These are phyloP conservation scores for Trichodelitschia bisporula DNA, from an alignment of 495 filamentous ascomycete genomes.

Conservation along the genomic window DNA sequence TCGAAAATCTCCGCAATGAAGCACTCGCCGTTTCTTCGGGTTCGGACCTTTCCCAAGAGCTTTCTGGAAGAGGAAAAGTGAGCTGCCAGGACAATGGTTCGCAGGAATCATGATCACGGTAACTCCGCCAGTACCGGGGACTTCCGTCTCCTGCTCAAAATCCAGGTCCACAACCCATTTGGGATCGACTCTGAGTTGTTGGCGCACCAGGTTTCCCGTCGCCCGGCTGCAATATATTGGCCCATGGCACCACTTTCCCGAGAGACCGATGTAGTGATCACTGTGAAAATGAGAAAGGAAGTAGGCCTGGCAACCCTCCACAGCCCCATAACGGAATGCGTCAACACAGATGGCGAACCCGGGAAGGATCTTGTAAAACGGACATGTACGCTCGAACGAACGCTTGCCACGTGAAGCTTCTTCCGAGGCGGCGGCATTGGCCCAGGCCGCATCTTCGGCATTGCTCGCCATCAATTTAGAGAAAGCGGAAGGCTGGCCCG, in stretches of 20 bases:
- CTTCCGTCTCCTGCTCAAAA: slow-evolving; percentile 58
- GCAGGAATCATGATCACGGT: slow-evolving; percentile 85
- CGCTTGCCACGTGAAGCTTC: slow-evolving; percentile 61
- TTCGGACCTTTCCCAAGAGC: slow-evolving; percentile 30
- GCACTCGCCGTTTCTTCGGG: slow-evolving; percentile 40
- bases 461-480: slow-evolving; percentile 78
- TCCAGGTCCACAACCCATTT: slow-evolving; percentile 69
- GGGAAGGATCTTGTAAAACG: slow-evolving; percentile 95
- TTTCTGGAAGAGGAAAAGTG: slow-evolving; percentile 83
- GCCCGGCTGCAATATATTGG: slow-evolving; percentile 91
- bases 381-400: slow-evolving; percentile 71
- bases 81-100: slow-evolving; percentile 92
- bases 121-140: slow-evolving; percentile 57
- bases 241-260: slow-evolving; percentile 69
- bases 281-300: slow-evolving; percentile 97
- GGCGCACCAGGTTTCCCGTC: slow-evolving; percentile 70
- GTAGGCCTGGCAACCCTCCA: slow-evolving; percentile 80
- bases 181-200: slow-evolving; percentile 62
- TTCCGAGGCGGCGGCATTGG: slow-evolving; percentile 59
- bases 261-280: slow-evolving; percentile 88
- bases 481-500: slow-evolving; percentile 40
- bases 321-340: slow-evolving; percentile 84
- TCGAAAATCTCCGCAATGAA: slow-evolving; percentile 92
- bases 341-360: slow-evolving; percentile 84
- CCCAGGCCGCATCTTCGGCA: slow-evolving; percentile 79